phyloP scores from a whole-genome alignment of 257 asterid genomes.

The Solanum pimpinellifolium region DNA sequence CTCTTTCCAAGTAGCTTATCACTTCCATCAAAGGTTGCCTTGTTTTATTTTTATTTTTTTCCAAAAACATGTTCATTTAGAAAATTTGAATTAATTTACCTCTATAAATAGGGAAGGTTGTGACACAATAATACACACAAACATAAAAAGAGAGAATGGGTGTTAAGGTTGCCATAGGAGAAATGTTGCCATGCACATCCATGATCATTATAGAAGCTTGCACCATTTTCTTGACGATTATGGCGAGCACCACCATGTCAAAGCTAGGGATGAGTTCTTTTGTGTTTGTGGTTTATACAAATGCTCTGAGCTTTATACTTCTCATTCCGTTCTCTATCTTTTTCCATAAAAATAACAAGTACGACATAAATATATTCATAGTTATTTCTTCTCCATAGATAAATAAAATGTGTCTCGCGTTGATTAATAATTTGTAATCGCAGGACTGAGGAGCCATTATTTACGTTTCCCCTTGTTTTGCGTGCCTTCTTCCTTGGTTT shows the following conservation, averaged over 20 bases:
- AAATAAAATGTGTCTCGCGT: neutral
- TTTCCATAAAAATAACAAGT: conserved; percentile 24
- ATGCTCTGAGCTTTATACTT: conserved; percentile 50
- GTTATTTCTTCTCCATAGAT: neutral
- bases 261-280: conserved; percentile 55
- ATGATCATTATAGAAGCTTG: conserved; percentile 61
- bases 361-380: neutral
- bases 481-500: conserved; percentile 54
- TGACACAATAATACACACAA: neutral
- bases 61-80: neutral
- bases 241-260: conserved; percentile 70
- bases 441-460: conserved; percentile 34
- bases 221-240: conserved; percentile 41
- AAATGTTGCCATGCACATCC: conserved; percentile 33
- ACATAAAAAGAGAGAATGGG: neutral
- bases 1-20: conserved; percentile 51
- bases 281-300: conserved; percentile 63
- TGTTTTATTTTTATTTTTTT: neutral
- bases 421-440: neutral
- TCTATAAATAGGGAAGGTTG: neutral
- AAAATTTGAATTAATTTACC: neutral
- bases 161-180: conserved; percentile 21
- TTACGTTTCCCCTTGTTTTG: conserved; percentile 28
- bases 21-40: conserved; percentile 47
- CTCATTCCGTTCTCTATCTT: conserved; percentile 34